Conservation (phyloP, 306 rosid genomes). For the Abrus precatorius region DNA sequence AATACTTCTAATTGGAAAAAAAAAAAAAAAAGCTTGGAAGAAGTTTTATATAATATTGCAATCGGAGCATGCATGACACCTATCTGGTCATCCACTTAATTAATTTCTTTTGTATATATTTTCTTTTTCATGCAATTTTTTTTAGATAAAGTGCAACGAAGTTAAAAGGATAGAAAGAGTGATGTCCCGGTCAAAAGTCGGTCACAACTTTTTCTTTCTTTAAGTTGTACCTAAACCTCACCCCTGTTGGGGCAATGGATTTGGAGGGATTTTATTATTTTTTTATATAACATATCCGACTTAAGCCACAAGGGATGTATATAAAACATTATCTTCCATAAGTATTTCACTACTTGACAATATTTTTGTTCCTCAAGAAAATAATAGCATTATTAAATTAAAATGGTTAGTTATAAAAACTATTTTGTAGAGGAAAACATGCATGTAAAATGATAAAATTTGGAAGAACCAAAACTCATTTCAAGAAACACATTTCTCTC, state of each 20-base stretch:
- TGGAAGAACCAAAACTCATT: no score
- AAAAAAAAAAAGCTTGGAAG: no score
- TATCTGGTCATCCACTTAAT: not conserved
- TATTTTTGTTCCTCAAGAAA: no score
- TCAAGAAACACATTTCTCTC: no score
- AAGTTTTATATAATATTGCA: not conserved
- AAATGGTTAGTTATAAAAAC: no score
- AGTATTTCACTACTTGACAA: no score
- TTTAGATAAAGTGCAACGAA: slow-evolving; percentile 5
- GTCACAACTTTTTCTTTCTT: slow-evolving; percentile 13
- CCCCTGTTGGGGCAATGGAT: no score
- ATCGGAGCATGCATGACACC: not conserved
- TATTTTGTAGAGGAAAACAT: no score
- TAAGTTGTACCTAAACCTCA: not conserved
- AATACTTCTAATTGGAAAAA: no score
- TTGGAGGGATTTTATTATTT: not conserved
- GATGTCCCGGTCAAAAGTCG: slow-evolving; percentile 24
- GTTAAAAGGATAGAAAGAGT: slow-evolving; percentile 12
- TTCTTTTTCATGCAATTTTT: not conserved
- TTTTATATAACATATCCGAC: not conserved
- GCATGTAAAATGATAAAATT: no score
- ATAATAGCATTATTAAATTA: no score
- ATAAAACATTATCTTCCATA: not conserved
- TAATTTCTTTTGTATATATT: not conserved
- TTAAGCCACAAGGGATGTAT: not conserved